Evolutionary conservation across 1,284 basidiomycete genomes (phyloP).

Genomic region (Ceratobasidium sp.): DNA sequence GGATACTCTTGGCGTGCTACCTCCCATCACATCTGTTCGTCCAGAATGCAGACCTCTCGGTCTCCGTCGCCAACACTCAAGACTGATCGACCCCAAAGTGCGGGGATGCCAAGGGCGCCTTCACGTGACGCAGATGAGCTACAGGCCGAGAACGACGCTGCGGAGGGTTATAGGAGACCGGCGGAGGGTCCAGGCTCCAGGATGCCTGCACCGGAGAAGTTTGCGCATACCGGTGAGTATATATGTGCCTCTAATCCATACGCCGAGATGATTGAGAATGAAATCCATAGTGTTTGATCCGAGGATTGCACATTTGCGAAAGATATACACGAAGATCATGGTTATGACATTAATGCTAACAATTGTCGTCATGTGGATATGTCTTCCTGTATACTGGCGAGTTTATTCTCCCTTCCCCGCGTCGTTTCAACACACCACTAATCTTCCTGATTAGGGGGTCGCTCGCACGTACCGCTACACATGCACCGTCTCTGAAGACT

Average conservation of each 20-base stretch:
- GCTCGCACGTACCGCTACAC: slow-evolving; percentile 34
- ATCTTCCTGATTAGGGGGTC: slow-evolving; percentile 42
- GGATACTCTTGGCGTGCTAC: background rate
- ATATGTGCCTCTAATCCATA: background rate
- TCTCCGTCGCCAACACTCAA: background rate
- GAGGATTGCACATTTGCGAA: slow-evolving; percentile 34
- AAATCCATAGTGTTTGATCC: slow-evolving; percentile 40
- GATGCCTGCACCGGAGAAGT: slow-evolving; percentile 2
- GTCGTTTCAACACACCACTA: background rate
- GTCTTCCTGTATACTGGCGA: slow-evolving; percentile 8
- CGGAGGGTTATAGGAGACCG: background rate
- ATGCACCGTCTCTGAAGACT: slow-evolving; percentile 53
- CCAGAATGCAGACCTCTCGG: background rate
- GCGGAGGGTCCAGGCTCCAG: slow-evolving; percentile 2
- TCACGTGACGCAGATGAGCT: background rate
- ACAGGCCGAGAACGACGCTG: background rate
- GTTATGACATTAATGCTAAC: slow-evolving; percentile 32
- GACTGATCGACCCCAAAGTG: background rate
- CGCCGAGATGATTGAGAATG: background rate
- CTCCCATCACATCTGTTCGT: background rate
- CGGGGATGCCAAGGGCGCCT: background rate
- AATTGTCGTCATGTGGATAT: slow-evolving; percentile 42
- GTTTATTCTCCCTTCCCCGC: background rate
- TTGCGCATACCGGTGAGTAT: slow-evolving; percentile 2
- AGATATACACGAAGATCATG: slow-evolving; percentile 42